Evolutionary conservation across 768 basidiomycete genomes (phyloP).

Genomic region (Leccinellum luteum): DNA sequence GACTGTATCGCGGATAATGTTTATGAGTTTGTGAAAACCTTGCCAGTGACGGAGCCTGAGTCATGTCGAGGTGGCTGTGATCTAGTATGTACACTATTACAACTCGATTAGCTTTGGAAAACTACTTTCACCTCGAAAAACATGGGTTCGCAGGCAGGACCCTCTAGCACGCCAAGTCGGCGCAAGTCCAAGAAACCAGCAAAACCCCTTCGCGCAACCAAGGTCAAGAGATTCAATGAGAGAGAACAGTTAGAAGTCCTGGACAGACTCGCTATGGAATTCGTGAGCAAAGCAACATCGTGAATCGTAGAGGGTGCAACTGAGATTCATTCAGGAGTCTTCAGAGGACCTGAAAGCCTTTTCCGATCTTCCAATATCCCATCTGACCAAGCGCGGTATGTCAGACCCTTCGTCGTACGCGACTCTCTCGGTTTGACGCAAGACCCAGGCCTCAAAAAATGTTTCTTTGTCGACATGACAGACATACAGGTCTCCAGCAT

Average conservation of each 20-base stretch:
- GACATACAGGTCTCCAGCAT: constrained; percentile 67
- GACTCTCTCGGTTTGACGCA: constrained; percentile 4
- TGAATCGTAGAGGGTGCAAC: constrained; percentile 1
- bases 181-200: constrained; percentile 18
- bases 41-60: too few relatives aligned
- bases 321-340: constrained; percentile 42
- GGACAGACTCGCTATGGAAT: constrained; percentile 47
- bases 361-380: constrained; percentile 74
- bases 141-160: constrained; percentile 19
- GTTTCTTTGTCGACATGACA: constrained; percentile 84
- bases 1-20: too few relatives aligned
- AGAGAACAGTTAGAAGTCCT: constrained; percentile 51
- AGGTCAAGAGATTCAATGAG: constrained; percentile 43
- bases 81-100: too few relatives aligned
- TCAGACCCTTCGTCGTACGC: neutral
- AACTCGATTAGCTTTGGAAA: neutral
- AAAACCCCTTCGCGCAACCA: constrained; percentile 20
- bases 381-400: constrained; percentile 68
- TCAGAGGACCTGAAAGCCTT: constrained; percentile 53
- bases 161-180: constrained; percentile 10
- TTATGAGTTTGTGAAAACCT: too few relatives aligned
- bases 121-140: constrained; percentile 1
- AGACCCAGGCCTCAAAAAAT: constrained; percentile 73
- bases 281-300: constrained; percentile 37
- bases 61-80: too few relatives aligned